Conservation (phyloP, 176 grass and related monocot species). For the Hordeum vulgare region MorexV3_pseudomolecules_assembly NC_058519.1:645679961-645680460, state of each 20-base stretch:
- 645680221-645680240: slow-evolving; percentile 49
- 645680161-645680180: slow-evolving; percentile 36
- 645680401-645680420: slow-evolving; percentile 73
- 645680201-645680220: slow-evolving; percentile 44
- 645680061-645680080: slow-evolving; percentile 66
- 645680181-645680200: slow-evolving; percentile 58
- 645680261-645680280: slow-evolving; percentile 67
- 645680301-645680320: slow-evolving; percentile 52
- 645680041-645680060: slow-evolving; percentile 59
- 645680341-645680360: slow-evolving; percentile 58
- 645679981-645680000: slow-evolving; percentile 56
- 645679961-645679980: slow-evolving; percentile 62
- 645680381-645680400: slow-evolving; percentile 59
- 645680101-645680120: slow-evolving; percentile 40
- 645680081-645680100: slow-evolving; percentile 57
- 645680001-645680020: slow-evolving; percentile 46
- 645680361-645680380: slow-evolving; percentile 44
- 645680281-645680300: slow-evolving; percentile 68
- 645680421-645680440: slow-evolving; percentile 75
- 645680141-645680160: slow-evolving; percentile 28
- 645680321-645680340: slow-evolving; percentile 58
- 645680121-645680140: slow-evolving; percentile 62
- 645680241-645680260: slow-evolving; percentile 24
- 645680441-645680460: slow-evolving; percentile 55
- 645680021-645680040: slow-evolving; percentile 73